phyloP scores from a whole-genome alignment of 1,139 yeast genomes.

The Citeromyces siamensis region DNA sequence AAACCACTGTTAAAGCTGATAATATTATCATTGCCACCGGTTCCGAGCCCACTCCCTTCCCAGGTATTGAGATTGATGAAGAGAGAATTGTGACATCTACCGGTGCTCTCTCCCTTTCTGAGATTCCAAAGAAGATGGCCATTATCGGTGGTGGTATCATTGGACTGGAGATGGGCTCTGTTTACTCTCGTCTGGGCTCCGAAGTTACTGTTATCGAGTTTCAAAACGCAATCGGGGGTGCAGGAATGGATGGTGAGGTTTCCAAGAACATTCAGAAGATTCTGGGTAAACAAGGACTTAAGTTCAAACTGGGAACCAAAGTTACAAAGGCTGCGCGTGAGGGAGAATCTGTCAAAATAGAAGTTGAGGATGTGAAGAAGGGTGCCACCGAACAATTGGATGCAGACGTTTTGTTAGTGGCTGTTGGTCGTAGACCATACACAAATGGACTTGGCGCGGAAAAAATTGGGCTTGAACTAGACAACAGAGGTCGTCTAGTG shows the following conservation, averaged over 20 bases:
- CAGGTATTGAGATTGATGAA: constrained; percentile 94
- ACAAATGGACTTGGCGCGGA: constrained; percentile 85
- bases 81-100: constrained; percentile 96
- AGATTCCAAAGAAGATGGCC: constrained; percentile 83
- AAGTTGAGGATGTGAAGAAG: constrained; percentile 79
- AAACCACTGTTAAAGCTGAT: constrained; percentile 59
- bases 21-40: constrained; percentile 96
- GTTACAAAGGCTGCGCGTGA: constrained; percentile 78
- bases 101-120: constrained; percentile 76
- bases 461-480: constrained; percentile 78
- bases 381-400: constrained; percentile 75
- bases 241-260: constrained; percentile 93
- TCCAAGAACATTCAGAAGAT: constrained; percentile 83
- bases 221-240: constrained; percentile 66
- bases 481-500: constrained; percentile 84
- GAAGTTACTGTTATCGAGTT: constrained; percentile 93
- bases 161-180: constrained; percentile 99
- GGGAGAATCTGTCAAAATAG: constrained; percentile 79
- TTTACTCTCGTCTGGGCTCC: constrained; percentile 89
- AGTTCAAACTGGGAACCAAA: constrained; percentile 88
- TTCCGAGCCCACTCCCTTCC: constrained; percentile 97
- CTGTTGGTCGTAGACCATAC: constrained; percentile 98
- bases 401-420: constrained; percentile 89
- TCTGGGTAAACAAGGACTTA: constrained; percentile 88
- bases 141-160: constrained; percentile 99